These are phyloP conservation scores for Prunus mongolica DNA, from an alignment of 306 rosid genomes.

Conservation along the genomic window DNA sequence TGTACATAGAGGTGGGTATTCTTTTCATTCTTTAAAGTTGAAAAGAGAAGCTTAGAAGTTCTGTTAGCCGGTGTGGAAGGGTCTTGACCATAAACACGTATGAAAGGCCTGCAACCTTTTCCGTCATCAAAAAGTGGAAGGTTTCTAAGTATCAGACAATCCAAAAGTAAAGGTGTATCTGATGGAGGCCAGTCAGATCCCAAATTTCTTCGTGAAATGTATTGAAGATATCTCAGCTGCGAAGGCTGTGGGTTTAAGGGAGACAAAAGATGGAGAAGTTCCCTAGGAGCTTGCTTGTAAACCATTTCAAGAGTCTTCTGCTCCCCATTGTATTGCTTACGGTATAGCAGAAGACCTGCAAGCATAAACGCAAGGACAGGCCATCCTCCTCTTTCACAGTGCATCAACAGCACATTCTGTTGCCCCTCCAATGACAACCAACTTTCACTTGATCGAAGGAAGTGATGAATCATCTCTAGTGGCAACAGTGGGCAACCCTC, in stretches of 20 bases:
- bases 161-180: conserved; percentile 75
- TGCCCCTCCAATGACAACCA: conserved; percentile 96
- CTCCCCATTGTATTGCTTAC: conserved; percentile 91
- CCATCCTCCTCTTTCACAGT: conserved; percentile 98
- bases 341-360: conserved; percentile 77
- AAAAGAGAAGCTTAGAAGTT: conserved; percentile 83
- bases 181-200: conserved; percentile 92
- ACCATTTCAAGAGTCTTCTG: conserved; percentile 97
- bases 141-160: conserved; percentile 76
- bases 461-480: conserved; percentile 93
- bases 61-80: conserved; percentile 66
- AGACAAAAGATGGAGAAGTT: conserved; percentile 76
- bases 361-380: conserved; percentile 99
- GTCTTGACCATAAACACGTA: conserved; percentile 85
- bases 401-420: conserved; percentile 91
- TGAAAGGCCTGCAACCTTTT: conserved; percentile 78
- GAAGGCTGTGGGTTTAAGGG: conserved; percentile 92
- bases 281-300: conserved; percentile 96
- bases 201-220: conserved; percentile 84
- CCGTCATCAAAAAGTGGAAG: conserved; percentile 77
- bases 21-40: conserved; percentile 53
- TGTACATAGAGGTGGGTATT: conserved; percentile 60
- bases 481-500: conserved; percentile 91
- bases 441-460: conserved; percentile 96
- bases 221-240: conserved; percentile 95